phyloP scores from a whole-genome alignment of 306 rosid species.

The Oxytropis ochrocephala region DNA sequence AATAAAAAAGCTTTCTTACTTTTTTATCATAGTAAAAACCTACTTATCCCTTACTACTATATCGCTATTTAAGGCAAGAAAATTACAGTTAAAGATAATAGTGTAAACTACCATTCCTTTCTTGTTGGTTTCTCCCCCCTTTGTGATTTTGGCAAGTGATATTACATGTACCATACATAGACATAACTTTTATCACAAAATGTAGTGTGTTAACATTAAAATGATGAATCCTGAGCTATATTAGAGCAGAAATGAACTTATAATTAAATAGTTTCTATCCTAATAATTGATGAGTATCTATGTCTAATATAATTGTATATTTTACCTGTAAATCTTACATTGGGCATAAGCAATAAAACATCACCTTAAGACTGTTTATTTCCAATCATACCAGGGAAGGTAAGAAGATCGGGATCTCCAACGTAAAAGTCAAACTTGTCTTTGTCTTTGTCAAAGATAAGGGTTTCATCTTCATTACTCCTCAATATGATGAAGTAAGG shows the following conservation, averaged over 20 bases:
- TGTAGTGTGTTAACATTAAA: neutral
- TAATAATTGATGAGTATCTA: neutral
- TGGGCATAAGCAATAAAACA: neutral
- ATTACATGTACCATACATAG: neutral
- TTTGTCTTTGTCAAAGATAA: slow-evolving; percentile 51
- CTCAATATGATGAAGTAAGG: slow-evolving; percentile 58
- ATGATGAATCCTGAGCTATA: neutral
- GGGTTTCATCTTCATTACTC: slow-evolving; percentile 45
- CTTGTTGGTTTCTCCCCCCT: neutral
- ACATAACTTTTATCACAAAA: neutral
- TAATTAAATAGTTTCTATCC: neutral
- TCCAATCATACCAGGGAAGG: slow-evolving; percentile 51
- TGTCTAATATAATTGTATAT: neutral
- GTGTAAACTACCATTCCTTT: no score
- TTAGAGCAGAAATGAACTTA: neutral
- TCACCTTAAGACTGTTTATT: neutral
- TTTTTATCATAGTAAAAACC: neutral
- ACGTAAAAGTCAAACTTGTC: slow-evolving; percentile 64
- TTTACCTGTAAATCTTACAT: neutral
- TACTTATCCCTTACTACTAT: neutral
- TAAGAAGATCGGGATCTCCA: slow-evolving; percentile 73
- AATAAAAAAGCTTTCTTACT: neutral
- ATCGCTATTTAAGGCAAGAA: neutral
- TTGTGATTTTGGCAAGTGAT: neutral
- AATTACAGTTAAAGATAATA: no score